Evolutionary conservation across 169 alveolate genomes (phyloP).

Genomic region (Plasmodium gonderi): DNA sequence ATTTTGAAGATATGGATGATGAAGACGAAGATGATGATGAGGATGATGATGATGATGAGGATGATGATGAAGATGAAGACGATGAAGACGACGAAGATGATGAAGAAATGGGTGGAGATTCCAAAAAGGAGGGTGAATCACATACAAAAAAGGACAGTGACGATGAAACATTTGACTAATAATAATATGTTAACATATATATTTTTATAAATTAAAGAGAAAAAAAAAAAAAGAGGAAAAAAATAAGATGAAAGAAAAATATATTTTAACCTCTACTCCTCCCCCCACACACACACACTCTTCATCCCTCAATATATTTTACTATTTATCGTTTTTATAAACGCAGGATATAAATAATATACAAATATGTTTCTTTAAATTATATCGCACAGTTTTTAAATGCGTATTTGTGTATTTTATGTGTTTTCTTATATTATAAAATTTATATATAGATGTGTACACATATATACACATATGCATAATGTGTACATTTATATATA

Average conservation of each 20-base stretch:
- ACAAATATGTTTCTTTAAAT: conserved; percentile 24
- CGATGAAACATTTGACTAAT: conserved; percentile 55
- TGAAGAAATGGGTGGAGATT: conserved; percentile 24
- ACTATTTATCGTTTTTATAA: conserved; percentile 13
- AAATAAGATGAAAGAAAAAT: too few relatives aligned
- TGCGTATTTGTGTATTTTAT: conserved; percentile 38
- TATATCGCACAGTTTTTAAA: conserved; percentile 27
- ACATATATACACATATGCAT: neutral
- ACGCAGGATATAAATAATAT: conserved; percentile 8
- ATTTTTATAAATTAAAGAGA: neutral
- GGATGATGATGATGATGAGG: conserved; percentile 59
- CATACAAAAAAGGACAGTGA: conserved; percentile 54
- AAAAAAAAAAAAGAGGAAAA: neutral
- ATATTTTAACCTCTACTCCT: too few relatives aligned
- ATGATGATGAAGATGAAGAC: conserved; percentile 57
- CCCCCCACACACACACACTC: neutral
- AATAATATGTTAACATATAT: too few relatives aligned
- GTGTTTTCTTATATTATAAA: conserved; percentile 24
- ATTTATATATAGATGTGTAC: conserved; percentile 3
- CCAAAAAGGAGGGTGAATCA: conserved; percentile 45
- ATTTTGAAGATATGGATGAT: conserved; percentile 48
- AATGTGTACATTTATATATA: neutral
- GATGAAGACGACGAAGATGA: conserved; percentile 63
- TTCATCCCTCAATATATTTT: neutral
- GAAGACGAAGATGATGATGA: conserved; percentile 67